These are phyloP conservation scores for Ramaria rubella DNA, from an alignment of 768 basidiomycete species.

Conservation along the genomic window DNA sequence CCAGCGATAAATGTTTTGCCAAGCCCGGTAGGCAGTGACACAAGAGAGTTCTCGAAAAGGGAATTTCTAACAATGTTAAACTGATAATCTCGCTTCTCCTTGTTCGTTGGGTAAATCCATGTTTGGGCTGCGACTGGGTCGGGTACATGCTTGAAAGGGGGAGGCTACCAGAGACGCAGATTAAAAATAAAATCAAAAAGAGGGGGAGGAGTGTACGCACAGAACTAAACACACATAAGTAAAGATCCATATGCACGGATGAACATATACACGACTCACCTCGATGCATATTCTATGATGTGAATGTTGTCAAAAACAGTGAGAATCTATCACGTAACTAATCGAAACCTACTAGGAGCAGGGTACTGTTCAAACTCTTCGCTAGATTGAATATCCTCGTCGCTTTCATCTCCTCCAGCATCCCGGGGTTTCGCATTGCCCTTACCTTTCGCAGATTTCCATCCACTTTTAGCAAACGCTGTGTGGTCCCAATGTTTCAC, in stretches of 20 bases:
- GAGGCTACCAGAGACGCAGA: slow-evolving; percentile 43
- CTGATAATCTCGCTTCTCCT: slow-evolving; percentile 86
- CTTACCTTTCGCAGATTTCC: slow-evolving; percentile 48
- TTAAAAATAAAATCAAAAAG: neutral
- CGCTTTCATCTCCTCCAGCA: slow-evolving; percentile 42
- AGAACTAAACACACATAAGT: neutral
- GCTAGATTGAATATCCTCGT: slow-evolving; percentile 40
- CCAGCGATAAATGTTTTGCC: slow-evolving; percentile 99
- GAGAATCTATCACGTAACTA: neutral
- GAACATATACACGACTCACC: slow-evolving; percentile 37
- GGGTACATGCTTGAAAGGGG: slow-evolving; percentile 67
- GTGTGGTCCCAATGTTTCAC: slow-evolving; percentile 91
- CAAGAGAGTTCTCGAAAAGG: slow-evolving; percentile 89
- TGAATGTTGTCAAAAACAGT: neutral
- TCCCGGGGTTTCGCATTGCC: slow-evolving; percentile 37
- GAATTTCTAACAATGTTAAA: slow-evolving; percentile 83
- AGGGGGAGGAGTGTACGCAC: neutral
- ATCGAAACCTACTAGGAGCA: slow-evolving; percentile 44
- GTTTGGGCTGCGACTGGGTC: slow-evolving; percentile 76
- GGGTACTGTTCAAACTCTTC: slow-evolving; percentile 83
- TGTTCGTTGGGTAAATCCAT: slow-evolving; percentile 90
- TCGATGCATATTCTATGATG: slow-evolving; percentile 34
- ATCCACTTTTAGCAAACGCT: slow-evolving; percentile 74
- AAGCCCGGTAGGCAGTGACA: slow-evolving; percentile 90
- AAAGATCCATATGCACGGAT: slow-evolving; percentile 11